Conservation (phyloP, 176 grass and related monocot genomes). For the Raddia distichophylla region DNA sequence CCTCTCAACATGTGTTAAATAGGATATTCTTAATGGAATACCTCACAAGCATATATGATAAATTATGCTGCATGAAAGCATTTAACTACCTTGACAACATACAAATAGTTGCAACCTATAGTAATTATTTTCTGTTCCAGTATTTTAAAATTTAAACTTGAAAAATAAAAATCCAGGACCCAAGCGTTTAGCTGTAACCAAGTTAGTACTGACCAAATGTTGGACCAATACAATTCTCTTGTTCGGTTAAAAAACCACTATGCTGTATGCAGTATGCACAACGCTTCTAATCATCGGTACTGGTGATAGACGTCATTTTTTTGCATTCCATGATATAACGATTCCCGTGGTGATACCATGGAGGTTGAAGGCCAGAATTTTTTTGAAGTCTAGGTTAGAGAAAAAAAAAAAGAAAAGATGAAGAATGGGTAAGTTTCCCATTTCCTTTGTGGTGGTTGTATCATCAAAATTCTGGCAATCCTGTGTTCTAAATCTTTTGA, state of each 20-base stretch:
- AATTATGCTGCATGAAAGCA: not conserved
- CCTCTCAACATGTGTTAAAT: not conserved
- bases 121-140: constrained; percentile 13
- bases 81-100: constrained; percentile 3
- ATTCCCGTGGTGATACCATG: constrained; percentile 83
- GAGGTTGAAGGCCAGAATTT: constrained; percentile 68
- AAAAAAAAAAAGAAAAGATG: constrained; percentile 99
- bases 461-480: constrained; percentile 26
- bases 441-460: constrained; percentile 36
- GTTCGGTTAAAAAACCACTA: not conserved
- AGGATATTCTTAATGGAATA: not conserved
- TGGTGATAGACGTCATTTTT: constrained; percentile 84
- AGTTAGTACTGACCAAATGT: not conserved
- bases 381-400: constrained; percentile 76
- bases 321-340: constrained; percentile 95
- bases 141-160: not conserved
- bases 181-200: not conserved
- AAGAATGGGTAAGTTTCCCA: constrained; percentile 85
- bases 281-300: constrained; percentile 52
- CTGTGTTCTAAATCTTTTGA: constrained; percentile 44
- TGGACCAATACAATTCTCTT: not conserved
- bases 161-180: not conserved
- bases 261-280: not conserved
- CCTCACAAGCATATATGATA: not conserved
- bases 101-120: not conserved